Evolutionary conservation across 805 yeast genomes (phyloP), one percentile per base, ranked within the genome.

Genomic region (Starmerella tilneyi): DNA sequence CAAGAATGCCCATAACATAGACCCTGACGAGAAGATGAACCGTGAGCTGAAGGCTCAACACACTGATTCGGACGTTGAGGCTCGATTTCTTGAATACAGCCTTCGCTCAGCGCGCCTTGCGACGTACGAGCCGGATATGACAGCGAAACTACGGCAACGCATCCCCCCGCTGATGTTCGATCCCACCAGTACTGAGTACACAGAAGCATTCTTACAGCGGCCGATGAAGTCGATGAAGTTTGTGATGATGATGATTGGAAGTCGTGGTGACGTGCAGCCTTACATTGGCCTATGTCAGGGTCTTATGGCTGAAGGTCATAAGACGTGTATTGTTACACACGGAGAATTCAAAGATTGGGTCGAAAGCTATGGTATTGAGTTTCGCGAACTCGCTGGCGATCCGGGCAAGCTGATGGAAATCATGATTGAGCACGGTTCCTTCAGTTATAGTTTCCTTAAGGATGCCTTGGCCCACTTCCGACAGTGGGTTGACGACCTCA

Each of bases 261-360:
- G 96, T 0, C 71, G 97, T 47, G 97, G 97, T 27, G 97, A 89
- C 63, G 96, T 89, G 6, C 97, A 89, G 63, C 97, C 97, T 0
- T 89, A 86, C 60, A 81, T 89, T 53, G 89, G 96, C 0, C 64
- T 89, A n/a, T 92, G 84, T 0, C 76, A 78, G 53, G 94, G 88
- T 0, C 67, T 89, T 34, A 62, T 76, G 38, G 68, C 66, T 20
- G 96, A 89, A 54, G 96, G 96, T 0, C 96, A 89, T 59, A 62
- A 63, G 16, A 94, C 84, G 1, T 77, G 78, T 22, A 88, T 89
- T 46, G 94, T 89, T 0, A 82, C 96, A 0, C 97, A 89, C 62
- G 57, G 55, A 0, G 97, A 89, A 60, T 89, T 88, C 60, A 68
- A 72, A 54, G 77, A 69, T 3, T 86, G 94, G 86, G 75, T 89